phyloP scores from a whole-genome alignment of 768 basidiomycete species.

The Pleurotus salmoneostramineus region DNA sequence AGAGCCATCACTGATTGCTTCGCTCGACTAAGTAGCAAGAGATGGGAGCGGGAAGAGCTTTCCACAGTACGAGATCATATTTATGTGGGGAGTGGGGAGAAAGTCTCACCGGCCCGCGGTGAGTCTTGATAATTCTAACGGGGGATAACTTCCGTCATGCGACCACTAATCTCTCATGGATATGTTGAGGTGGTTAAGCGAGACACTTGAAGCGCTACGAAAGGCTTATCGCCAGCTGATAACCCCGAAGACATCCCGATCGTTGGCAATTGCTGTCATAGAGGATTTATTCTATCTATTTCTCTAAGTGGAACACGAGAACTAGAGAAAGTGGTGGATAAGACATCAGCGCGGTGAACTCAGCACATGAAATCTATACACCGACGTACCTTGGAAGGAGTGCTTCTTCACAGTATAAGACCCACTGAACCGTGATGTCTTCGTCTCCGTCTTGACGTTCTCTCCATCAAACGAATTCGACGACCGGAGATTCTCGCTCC shows the following conservation, averaged over 20 bases:
- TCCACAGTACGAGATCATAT: background rate
- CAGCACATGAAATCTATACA: background rate
- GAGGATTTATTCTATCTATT: background rate
- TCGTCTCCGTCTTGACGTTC: slow-evolving; percentile 29
- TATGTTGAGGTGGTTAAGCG: too few relatives aligned
- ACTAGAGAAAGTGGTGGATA: background rate
- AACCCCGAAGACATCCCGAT: too few relatives aligned
- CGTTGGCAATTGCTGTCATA: too few relatives aligned
- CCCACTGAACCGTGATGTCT: slow-evolving; percentile 27
- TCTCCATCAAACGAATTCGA: slow-evolving; percentile 41
- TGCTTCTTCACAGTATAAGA: slow-evolving; percentile 36
- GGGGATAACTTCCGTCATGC: too few relatives aligned
- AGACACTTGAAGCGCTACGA: too few relatives aligned
- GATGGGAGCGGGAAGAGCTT: background rate
- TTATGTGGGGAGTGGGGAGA: background rate
- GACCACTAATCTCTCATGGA: too few relatives aligned
- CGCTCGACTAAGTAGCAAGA: background rate
- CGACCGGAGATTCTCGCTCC: slow-evolving; percentile 40
- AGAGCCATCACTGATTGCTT: slow-evolving; percentile 23
- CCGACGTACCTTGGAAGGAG: slow-evolving; percentile 40
- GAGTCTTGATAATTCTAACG: too few relatives aligned
- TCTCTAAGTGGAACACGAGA: slow-evolving; percentile 5
- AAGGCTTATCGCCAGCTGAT: too few relatives aligned
- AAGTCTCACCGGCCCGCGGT: too few relatives aligned
- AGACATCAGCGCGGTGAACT: background rate